phyloP scores from a whole-genome alignment of 768 basidiomycete species.

The Auricularia sp. region DNA sequence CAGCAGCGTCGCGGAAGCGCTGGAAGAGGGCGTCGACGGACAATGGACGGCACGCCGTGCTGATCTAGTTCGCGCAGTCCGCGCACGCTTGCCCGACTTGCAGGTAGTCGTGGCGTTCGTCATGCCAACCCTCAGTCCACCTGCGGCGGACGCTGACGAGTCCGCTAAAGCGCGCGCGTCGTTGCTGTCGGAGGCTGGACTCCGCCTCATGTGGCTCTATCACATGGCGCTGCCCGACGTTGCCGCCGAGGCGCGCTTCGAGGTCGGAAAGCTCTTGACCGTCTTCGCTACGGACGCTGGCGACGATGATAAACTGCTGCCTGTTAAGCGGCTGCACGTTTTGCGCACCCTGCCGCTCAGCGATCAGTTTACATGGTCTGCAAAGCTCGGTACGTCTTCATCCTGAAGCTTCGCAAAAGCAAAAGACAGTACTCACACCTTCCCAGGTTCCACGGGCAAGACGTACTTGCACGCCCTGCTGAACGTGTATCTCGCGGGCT shows the following conservation, averaged over 20 bases:
- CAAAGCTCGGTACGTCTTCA: constrained; percentile 29
- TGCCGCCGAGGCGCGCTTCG: constrained; percentile 73
- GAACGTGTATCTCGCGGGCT: constrained; percentile 41
- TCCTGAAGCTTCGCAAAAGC: constrained; percentile 7
- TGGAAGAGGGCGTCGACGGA: constrained; percentile 56
- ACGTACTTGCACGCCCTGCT: constrained; percentile 69
- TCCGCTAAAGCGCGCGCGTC: constrained; percentile 25
- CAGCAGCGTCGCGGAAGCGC: constrained; percentile 33
- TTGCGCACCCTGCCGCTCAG: constrained; percentile 63
- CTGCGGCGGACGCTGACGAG: constrained; percentile 25
- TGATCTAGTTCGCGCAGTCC: constrained; percentile 68
- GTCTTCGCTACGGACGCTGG: constrained; percentile 28
- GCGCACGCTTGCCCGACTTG: constrained; percentile 75
- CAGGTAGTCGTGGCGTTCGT: constrained; percentile 74
- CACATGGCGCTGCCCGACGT: constrained; percentile 64
- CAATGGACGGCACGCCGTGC: constrained; percentile 57
- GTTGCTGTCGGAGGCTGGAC: constrained; percentile 68
- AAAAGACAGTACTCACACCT: background rate
- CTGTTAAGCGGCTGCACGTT: constrained; percentile 53
- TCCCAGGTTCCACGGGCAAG: constrained; percentile 22
- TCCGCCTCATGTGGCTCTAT: constrained; percentile 78
- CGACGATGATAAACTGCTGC: constrained; percentile 36
- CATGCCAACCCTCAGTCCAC: background rate
- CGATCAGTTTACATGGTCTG: constrained; percentile 71
- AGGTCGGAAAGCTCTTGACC: constrained; percentile 68